Conservation (phyloP, 257 asterid species). For the Oldenlandia corymbosa region DNA sequence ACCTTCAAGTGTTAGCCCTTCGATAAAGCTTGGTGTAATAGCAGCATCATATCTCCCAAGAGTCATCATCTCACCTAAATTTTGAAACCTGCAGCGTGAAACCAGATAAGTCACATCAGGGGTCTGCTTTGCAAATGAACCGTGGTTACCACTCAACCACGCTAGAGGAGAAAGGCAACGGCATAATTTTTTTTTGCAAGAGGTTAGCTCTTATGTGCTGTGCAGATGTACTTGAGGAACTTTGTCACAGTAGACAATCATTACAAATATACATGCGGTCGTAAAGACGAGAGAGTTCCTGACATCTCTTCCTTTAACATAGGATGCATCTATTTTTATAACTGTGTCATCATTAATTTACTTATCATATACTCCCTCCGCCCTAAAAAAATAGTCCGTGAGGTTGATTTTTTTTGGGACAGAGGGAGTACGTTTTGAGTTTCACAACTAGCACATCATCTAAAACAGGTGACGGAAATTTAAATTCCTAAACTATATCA, state of each 20-base stretch:
- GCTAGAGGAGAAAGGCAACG: neutral
- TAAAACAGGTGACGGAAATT: neutral
- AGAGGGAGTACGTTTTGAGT: too few relatives aligned
- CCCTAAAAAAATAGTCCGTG: too few relatives aligned
- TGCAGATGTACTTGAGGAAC: too few relatives aligned
- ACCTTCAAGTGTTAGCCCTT: constrained; percentile 85
- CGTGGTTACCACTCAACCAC: neutral
- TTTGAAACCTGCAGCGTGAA: constrained; percentile 59
- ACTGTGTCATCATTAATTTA: neutral
- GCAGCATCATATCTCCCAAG: constrained; percentile 92
- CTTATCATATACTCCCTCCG: too few relatives aligned
- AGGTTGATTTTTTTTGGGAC: too few relatives aligned
- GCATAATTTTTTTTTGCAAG: neutral
- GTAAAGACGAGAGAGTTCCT: too few relatives aligned
- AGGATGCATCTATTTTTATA: neutral
- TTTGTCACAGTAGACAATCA: too few relatives aligned
- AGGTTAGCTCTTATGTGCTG: neutral
- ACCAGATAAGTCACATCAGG: neutral
- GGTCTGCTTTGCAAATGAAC: neutral
- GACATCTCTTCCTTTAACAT: neutral
- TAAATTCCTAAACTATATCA: neutral
- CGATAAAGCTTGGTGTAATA: constrained; percentile 70
- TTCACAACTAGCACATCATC: constrained; percentile 2
- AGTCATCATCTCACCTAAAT: constrained; percentile 96
- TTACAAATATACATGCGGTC: neutral